These are phyloP conservation scores for Apophysomyces elegans DNA, from an alignment of 371 early-diverging fungal genomes.

Conservation along the genomic window DNA sequence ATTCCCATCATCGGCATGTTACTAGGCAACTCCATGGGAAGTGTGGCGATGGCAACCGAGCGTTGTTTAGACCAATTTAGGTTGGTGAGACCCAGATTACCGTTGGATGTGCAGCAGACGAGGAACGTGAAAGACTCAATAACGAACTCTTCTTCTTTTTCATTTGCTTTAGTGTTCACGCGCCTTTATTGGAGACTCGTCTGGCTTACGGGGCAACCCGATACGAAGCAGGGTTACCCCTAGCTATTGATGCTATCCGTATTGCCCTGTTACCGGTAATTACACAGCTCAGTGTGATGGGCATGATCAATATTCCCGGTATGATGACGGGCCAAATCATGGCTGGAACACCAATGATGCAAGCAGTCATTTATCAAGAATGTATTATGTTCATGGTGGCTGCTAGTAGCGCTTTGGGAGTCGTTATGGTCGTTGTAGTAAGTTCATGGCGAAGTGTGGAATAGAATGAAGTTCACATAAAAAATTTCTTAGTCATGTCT, in stretches of 20 bases:
- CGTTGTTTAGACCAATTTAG: constrained; percentile 65
- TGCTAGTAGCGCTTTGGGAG: constrained; percentile 70
- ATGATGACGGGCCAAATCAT: constrained; percentile 92
- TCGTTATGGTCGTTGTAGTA: constrained; percentile 65
- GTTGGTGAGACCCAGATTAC: constrained; percentile 17
- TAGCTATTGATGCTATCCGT: constrained; percentile 76
- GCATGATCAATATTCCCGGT: constrained; percentile 89
- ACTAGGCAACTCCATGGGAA: constrained; percentile 85
- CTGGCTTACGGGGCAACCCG: constrained; percentile 82
- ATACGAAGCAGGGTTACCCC: constrained; percentile 82
- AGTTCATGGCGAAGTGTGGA: constrained; percentile 9
- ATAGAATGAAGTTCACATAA: background rate
- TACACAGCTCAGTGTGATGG: constrained; percentile 84
- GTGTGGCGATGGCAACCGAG: constrained; percentile 77
- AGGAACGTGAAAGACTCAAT: background rate
- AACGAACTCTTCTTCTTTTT: background rate
- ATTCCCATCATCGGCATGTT: constrained; percentile 91
- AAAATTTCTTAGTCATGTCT: constrained; percentile 50
- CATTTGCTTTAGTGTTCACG: constrained; percentile 50
- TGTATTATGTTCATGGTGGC: constrained; percentile 86
- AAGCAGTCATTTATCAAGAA: constrained; percentile 84
- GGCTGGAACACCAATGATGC: constrained; percentile 78
- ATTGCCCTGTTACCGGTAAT: constrained; percentile 81
- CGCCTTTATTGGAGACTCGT: constrained; percentile 74
- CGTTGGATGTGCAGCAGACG: background rate